phyloP scores from a whole-genome alignment of 306 rosid species.

The Senna tora region DNA sequence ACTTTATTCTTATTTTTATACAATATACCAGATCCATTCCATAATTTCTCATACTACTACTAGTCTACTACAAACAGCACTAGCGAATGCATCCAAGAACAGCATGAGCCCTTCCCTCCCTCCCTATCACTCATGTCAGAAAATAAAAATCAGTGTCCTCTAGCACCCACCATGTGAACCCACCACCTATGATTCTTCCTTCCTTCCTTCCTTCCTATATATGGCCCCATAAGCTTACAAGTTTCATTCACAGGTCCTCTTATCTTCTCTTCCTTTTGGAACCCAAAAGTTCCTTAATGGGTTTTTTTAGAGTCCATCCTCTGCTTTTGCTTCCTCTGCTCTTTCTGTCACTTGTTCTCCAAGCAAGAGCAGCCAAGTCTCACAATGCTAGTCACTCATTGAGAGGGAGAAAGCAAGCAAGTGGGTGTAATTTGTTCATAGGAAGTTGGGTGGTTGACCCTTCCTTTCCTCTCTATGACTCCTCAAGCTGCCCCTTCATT shows the following conservation, averaged over 20 bases:
- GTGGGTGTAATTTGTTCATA: constrained; percentile 68
- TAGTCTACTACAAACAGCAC: neutral
- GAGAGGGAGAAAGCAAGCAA: constrained; percentile 56
- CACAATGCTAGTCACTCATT: constrained; percentile 44
- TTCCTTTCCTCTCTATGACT: constrained; percentile 74
- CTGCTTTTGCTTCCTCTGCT: constrained; percentile 42
- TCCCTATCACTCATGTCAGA: constrained; percentile 26
- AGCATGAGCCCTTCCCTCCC: constrained; percentile 5
- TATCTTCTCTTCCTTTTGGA: constrained; percentile 10
- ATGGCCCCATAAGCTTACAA: constrained; percentile 37
- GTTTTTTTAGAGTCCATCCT: constrained; percentile 46
- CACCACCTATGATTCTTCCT: constrained; percentile 24
- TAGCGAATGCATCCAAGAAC: constrained; percentile 31
- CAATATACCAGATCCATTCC: too few species aligned
- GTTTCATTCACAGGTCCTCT: constrained; percentile 19
- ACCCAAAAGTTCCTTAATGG: constrained; percentile 47
- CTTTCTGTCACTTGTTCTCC: constrained; percentile 42
- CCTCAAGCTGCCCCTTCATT: constrained; percentile 71
- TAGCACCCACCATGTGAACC: constrained; percentile 40
- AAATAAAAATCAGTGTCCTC: constrained; percentile 36
- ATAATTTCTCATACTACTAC: too few species aligned
- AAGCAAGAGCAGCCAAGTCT: constrained; percentile 50
- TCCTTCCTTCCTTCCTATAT: constrained; percentile 31
- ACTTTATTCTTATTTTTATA: too few species aligned
- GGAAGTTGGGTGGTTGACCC: constrained; percentile 85